Evolutionary conservation across 345 rosid species (phyloP), one percentile per base, ranked within the genome.

Genomic region (Angophora floribunda): DNA sequence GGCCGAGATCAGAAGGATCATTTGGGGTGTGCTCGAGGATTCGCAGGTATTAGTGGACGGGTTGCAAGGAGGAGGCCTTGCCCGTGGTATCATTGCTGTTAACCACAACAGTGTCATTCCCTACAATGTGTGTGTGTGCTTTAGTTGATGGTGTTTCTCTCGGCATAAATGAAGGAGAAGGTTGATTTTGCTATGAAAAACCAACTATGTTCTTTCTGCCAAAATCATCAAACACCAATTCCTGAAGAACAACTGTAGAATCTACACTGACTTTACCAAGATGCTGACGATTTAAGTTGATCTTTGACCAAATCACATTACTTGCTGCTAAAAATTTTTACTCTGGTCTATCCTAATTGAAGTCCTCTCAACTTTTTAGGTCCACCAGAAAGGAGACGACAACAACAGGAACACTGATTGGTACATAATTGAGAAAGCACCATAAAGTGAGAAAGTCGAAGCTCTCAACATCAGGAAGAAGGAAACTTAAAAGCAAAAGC

Each of bases 21-120:
- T 85, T 87, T 96, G 98, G 67, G 87, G 90, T 24, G 94, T 86
- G 3, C 96, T 92, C 5, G 98, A 90, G 2, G 94, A 87, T 16
- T 91, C 87, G 91, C 99, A 95, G 89, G 41, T 89, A 7, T 79
- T 90, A 3, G 88, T 53, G 45, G 85, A 41, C 28, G 49, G 89
- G 85, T 91, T 89, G 55, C 96, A 94, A n/a, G 93, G 90, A 2
- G 94, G 89, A 88, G 98, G 97, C 90, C 90, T 94, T 82, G 92
- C 90, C 90, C 87, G 90, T 55, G 96, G 96, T 88, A 96, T 87
- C 94, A 95, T 91, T 12, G 94, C 93, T 30, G 98, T 95, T 88
- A 94, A 85, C 99, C 99, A 96, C 49, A 96, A 86, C 17, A 95
- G 91, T 51, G 90, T 88, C 93, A 92, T 95, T 80, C 97, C 97